These are phyloP conservation scores for Macrocybe gigantea DNA, from an alignment of 768 basidiomycete species.

Conservation along the genomic window DNA sequence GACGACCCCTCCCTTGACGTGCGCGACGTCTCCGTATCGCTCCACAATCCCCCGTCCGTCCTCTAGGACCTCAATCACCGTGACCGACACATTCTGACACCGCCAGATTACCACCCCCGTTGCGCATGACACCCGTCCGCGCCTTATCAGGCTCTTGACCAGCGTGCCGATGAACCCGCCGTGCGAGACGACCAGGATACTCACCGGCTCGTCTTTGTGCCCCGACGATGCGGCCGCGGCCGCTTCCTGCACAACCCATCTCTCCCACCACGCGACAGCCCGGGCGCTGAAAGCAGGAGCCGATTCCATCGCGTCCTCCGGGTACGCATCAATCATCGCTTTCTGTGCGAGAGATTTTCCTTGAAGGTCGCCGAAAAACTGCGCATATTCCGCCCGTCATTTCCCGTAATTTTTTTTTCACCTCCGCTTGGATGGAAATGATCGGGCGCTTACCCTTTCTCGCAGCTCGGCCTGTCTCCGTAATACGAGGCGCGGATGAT, in stretches of 20 bases:
- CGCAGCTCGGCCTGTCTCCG: constrained; percentile 43
- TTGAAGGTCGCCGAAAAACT: constrained; percentile 38
- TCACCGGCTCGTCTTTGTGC: constrained; percentile 18
- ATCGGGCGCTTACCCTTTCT: constrained; percentile 48
- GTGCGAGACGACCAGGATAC: constrained; percentile 61
- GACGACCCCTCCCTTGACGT: constrained; percentile 36
- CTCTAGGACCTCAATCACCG: constrained; percentile 48
- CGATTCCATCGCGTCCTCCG: constrained; percentile 31
- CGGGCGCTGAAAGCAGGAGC: constrained; percentile 37
- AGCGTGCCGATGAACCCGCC: constrained; percentile 58
- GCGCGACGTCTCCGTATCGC: constrained; percentile 49
- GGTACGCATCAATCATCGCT: constrained; percentile 12
- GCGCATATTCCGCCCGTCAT: neutral
- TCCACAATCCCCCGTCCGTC: constrained; percentile 34
- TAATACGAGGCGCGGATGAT: constrained; percentile 43
- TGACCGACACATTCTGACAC: constrained; percentile 53
- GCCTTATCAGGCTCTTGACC: constrained; percentile 39
- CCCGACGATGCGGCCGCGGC: constrained; percentile 9
- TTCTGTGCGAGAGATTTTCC: constrained; percentile 26
- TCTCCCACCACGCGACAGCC: constrained; percentile 59
- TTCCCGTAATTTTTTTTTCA: neutral
- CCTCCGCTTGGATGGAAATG: neutral
- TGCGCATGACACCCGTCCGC: constrained; percentile 29
- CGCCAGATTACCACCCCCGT: constrained; percentile 26
- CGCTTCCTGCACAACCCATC: constrained; percentile 27